A percentile compares a stretch with the other conserved stretches of the same genome.
Evolutionary conservation across 768 basidiomycete species (phyloP).

Genomic region (Suillus spraguei): DNA sequence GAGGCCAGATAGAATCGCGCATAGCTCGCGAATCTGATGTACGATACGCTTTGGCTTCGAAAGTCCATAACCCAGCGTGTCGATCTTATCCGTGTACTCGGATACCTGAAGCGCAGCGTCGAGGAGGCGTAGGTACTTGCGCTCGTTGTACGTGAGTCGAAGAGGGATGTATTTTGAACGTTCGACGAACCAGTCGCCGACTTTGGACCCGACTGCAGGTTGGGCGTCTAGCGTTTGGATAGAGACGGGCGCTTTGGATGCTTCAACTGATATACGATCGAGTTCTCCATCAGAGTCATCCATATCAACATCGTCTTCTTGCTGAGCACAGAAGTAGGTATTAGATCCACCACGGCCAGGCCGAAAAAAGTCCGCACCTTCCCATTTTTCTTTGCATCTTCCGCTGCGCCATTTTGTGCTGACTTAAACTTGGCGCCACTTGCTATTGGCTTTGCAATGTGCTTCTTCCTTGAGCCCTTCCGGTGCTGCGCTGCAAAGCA

Average conservation of each 20-base stretch:
- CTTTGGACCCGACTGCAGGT: conserved; percentile 58
- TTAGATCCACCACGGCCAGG: neutral
- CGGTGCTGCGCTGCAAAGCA: conserved; percentile 86
- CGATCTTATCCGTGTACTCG: conserved; percentile 91
- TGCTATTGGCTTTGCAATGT: conserved; percentile 52
- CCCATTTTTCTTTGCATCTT: conserved; percentile 12
- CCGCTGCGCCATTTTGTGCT: conserved; percentile 19
- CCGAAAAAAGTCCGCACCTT: conserved; percentile 19
- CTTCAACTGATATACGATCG: conserved; percentile 37
- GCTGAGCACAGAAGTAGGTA: conserved; percentile 22
- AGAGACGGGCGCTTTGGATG: conserved; percentile 17
- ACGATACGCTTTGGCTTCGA: conserved; percentile 89
- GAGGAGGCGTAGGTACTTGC: conserved; percentile 82
- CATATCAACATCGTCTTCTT: conserved; percentile 39
- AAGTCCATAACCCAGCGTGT: conserved; percentile 74
- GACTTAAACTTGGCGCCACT: conserved; percentile 16
- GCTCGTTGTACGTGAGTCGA: conserved; percentile 72
- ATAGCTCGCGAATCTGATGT: conserved; percentile 83
- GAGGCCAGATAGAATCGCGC: conserved; percentile 85
- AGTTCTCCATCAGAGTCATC: conserved; percentile 39
- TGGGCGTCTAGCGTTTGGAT: conserved; percentile 52
- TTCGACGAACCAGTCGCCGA: conserved; percentile 87
- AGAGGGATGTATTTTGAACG: conserved; percentile 81
- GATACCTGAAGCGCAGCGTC: conserved; percentile 85
- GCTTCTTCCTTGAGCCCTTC: conserved; percentile 75